Conservation (phyloP, 2,329 filamentous ascomycete species). For the Blastomyces parvus region DNA sequence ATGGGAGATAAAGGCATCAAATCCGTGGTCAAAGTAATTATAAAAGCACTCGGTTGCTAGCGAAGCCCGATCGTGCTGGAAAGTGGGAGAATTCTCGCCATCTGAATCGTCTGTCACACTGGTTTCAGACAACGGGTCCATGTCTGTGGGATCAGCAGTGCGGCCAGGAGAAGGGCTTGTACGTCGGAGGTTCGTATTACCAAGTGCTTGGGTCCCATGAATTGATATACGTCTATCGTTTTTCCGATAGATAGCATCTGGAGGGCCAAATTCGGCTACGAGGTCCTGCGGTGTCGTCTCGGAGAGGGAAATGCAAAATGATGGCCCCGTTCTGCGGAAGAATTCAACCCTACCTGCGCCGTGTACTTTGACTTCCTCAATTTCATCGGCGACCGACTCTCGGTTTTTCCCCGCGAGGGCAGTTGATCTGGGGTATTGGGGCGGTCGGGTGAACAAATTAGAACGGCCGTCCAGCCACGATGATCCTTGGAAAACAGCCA, state of each 20-base stretch:
- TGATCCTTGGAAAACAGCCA: conserved; percentile 82
- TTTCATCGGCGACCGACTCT: conserved; percentile 77
- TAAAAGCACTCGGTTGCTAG: conserved; percentile 63
- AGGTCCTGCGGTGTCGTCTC: conserved; percentile 89
- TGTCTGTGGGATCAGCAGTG: conserved; percentile 48
- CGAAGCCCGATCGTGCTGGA: conserved; percentile 50
- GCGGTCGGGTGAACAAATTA: conserved; percentile 63
- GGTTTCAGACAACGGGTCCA: conserved; percentile 64
- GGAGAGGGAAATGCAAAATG: conserved; percentile 65
- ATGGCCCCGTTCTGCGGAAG: conserved; percentile 56
- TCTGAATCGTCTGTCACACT: conserved; percentile 61
- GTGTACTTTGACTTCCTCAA: conserved; percentile 68
- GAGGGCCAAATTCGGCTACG: conserved; percentile 80
- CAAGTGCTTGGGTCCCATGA: conserved; percentile 50
- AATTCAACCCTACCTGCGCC: conserved; percentile 72
- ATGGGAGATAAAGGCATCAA: conserved; percentile 83
- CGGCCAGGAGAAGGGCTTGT: conserved; percentile 29
- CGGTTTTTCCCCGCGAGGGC: conserved; percentile 60
- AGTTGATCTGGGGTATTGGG: conserved; percentile 65
- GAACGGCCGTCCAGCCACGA: conserved; percentile 81
- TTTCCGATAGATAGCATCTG: conserved; percentile 88
- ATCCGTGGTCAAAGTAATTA: conserved; percentile 94
- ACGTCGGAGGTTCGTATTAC: conserved; percentile 39
- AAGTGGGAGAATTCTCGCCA: conserved; percentile 46
- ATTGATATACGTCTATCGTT: conserved; percentile 83